Conservation (phyloP, 2,329 filamentous ascomycete species). For the Aspergillus chevalieri region DNA sequence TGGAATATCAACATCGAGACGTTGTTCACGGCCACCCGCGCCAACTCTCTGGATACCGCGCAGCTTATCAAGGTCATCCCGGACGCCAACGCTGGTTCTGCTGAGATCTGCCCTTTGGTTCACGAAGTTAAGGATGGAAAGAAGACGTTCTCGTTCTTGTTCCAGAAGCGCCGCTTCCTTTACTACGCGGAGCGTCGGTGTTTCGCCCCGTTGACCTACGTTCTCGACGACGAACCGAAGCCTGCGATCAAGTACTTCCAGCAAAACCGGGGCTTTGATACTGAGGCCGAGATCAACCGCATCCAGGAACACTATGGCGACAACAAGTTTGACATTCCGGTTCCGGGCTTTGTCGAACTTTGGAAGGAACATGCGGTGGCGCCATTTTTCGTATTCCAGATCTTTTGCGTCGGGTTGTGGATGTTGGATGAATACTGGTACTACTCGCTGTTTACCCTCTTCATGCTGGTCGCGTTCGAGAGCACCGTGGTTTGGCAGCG, state of each 20-base stretch:
- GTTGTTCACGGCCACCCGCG: constrained; percentile 70
- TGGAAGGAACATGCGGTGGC: constrained; percentile 98
- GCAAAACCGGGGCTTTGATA: constrained; percentile 66
- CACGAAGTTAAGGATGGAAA: constrained; percentile 70
- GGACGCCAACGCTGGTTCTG: constrained; percentile 75
- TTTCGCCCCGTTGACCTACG: constrained; percentile 79
- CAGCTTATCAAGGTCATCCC: constrained; percentile 89
- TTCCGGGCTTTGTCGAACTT: constrained; percentile 89
- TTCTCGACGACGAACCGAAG: constrained; percentile 78
- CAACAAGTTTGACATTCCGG: constrained; percentile 96
- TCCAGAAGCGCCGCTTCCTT: constrained; percentile 95
- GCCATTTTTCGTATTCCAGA: constrained; percentile 97
- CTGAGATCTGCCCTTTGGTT: constrained; percentile 78
- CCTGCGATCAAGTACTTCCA: constrained; percentile 74
- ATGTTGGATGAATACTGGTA: constrained; percentile 99
- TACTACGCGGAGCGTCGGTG: constrained; percentile 64
- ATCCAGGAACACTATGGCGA: constrained; percentile 89
- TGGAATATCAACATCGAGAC: constrained; percentile 89
- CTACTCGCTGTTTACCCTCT: constrained; percentile 96
- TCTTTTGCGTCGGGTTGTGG: constrained; percentile 98
- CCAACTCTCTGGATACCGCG: constrained; percentile 65
- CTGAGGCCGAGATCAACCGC: constrained; percentile 67
- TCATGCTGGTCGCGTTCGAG: constrained; percentile 97
- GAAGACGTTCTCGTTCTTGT: constrained; percentile 78
- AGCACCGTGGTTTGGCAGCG: constrained; percentile 99